Evolutionary conservation across 257 asterid species (phyloP).

Genomic region (Craterostigma plantagineum): DNA sequence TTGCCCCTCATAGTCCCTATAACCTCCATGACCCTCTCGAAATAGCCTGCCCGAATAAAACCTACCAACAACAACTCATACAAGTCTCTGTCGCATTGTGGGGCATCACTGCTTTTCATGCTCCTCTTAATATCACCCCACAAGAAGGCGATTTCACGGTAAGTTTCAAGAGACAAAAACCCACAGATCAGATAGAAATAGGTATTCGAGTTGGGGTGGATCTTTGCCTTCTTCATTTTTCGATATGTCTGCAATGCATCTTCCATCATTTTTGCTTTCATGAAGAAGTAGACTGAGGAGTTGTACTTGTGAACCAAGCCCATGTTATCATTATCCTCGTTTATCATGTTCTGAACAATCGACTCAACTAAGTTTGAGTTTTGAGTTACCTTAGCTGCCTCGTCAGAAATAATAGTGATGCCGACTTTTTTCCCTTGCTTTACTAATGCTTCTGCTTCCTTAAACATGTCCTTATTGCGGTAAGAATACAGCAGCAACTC

Average conservation of each 20-base stretch:
- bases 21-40: slow-evolving; percentile 79
- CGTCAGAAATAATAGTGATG: neutral
- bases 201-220: slow-evolving; percentile 45
- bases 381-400: too few species aligned
- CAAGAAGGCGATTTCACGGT: slow-evolving; percentile 56
- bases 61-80: slow-evolving; percentile 42
- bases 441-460: slow-evolving; percentile 48
- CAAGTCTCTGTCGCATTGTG: slow-evolving; percentile 34
- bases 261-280: slow-evolving; percentile 70
- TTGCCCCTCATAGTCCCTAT: slow-evolving; percentile 40
- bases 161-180: slow-evolving; percentile 44
- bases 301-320: slow-evolving; percentile 27
- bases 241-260: slow-evolving; percentile 59
- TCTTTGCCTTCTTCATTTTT: slow-evolving; percentile 49
- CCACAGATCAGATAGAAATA: slow-evolving; percentile 40
- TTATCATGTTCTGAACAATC: slow-evolving; percentile 22
- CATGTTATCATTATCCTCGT: slow-evolving; percentile 16
- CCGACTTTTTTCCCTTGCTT: slow-evolving; percentile 25
- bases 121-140: slow-evolving; percentile 85
- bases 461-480: slow-evolving; percentile 24
- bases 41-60: slow-evolving; percentile 78
- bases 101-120: slow-evolving; percentile 16
- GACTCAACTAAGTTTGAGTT: slow-evolving; percentile 28
- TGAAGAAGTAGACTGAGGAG: slow-evolving; percentile 63
- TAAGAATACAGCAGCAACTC: slow-evolving; percentile 42